These are phyloP conservation scores for Jatropha curcas DNA, from an alignment of 345 rosid species.

Conservation along the genomic window DNA sequence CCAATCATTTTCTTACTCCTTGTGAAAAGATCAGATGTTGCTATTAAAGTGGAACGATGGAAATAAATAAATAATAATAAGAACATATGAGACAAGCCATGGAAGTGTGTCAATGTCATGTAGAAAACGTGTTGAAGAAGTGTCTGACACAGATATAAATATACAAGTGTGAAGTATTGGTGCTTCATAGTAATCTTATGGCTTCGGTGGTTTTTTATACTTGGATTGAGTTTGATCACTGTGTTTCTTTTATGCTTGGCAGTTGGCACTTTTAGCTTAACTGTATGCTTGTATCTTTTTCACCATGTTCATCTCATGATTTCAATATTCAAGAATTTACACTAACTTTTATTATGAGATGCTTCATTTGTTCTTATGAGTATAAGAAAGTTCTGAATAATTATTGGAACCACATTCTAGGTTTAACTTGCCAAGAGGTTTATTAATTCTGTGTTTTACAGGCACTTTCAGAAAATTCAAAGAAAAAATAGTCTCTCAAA, in stretches of 20 bases:
- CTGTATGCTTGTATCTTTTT: background rate
- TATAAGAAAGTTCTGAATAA: background rate
- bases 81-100: no score
- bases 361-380: no score
- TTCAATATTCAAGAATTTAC: background rate
- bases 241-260: background rate
- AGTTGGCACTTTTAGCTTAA: background rate
- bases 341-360: background rate
- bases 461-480: conserved; percentile 86
- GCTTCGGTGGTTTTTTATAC: background rate
- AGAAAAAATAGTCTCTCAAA: conserved; percentile 63
- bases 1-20: no score
- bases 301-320: background rate
- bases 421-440: background rate
- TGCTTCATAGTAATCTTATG: no score
- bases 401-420: conserved; percentile 9
- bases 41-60: no score
- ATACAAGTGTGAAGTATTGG: no score
- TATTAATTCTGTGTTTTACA: conserved; percentile 26
- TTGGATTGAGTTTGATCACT: no score
- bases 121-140: no score
- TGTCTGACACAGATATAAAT: no score
- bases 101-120: no score
- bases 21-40: no score
- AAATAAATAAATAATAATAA: no score